Evolutionary conservation across 345 rosid species (phyloP), one percentile per base, ranked within the genome.

Genomic region (Gossypium turneri): DNA sequence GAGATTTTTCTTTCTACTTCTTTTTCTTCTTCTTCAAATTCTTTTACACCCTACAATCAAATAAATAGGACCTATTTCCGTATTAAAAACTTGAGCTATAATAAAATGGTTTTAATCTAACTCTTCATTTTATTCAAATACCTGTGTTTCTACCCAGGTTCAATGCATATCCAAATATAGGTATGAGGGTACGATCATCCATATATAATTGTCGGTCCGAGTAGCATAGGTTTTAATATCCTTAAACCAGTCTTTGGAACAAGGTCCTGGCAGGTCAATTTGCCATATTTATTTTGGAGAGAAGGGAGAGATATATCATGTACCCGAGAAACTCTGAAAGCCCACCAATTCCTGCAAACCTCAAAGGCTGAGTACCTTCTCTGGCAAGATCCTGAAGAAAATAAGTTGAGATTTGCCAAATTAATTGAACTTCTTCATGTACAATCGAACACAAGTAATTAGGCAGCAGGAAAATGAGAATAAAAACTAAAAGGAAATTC

Each of bases 281-380:
- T 44, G 25, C 48, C 43, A 29, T 38, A 29, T 19, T 71, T 56
- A 29, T 71, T 71, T 9, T 19, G 44, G 64, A 12, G 25, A 24
- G 24, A 20, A 44, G 22, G 13, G 41, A 59, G 20, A 78, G 17
- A 67, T 59, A 25, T 25, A 12, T 27, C 29, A 60, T 53, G 20
- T 90, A 89, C 97, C 97, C 97, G 43, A 90, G 94, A 83, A 94
- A 92, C 81, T 89, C 98, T 25, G 97, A 94, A 78, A 92, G 66
- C 15, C 97, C 97, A 1, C 92, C 98, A 75, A 92, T 88, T 61
- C 98, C 97, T 70, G 98, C 94, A 79, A 94, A 85, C 81, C 85
- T 92, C 76, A 90, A 78, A 41, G 97, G 93, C 67, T 83, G 89
- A 65, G 87, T 79, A 77, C 98, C 98, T 86, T 92, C 98, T 68